Conservation (phyloP, 2,329 filamentous ascomycete genomes). For the Orbilia brochopaga region DNA sequence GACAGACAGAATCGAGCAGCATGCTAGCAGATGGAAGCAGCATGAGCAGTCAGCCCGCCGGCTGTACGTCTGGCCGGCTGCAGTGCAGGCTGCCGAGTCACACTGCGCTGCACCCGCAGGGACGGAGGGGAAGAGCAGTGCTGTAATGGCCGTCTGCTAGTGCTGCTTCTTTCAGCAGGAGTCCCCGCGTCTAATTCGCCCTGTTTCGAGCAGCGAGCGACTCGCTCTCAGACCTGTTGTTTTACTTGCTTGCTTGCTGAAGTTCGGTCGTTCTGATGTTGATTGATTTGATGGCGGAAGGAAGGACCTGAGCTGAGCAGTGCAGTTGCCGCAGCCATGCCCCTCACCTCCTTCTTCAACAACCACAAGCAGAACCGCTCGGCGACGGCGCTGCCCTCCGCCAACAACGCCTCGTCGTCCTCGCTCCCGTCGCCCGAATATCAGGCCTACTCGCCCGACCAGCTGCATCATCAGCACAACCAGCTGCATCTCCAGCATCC, state of each 20-base stretch:
- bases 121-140: neutral
- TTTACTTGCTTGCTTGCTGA: no score
- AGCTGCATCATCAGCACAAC: neutral
- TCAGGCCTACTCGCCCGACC: slow-evolving; percentile 29
- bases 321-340: slow-evolving; percentile 27
- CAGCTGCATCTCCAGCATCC: neutral
- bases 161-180: slow-evolving; percentile 11
- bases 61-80: no score
- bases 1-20: no score
- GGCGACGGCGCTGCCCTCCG: slow-evolving; percentile 42
- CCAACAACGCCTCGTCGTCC: slow-evolving; percentile 42
- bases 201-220: neutral
- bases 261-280: slow-evolving; percentile 17
- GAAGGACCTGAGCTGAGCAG: neutral
- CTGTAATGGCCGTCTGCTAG: neutral
- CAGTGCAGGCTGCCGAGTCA: no score
- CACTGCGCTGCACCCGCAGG: no score
- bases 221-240: neutral
- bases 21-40: no score
- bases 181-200: slow-evolving; percentile 10
- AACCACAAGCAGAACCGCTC: slow-evolving; percentile 46
- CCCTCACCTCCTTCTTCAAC: slow-evolving; percentile 47
- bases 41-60: no score
- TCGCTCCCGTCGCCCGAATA: slow-evolving; percentile 42
- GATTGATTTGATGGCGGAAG: neutral